Evolutionary conservation across 164 flowering plant species (phyloP).

Genomic region (Nymphaea thermarum): DNA sequence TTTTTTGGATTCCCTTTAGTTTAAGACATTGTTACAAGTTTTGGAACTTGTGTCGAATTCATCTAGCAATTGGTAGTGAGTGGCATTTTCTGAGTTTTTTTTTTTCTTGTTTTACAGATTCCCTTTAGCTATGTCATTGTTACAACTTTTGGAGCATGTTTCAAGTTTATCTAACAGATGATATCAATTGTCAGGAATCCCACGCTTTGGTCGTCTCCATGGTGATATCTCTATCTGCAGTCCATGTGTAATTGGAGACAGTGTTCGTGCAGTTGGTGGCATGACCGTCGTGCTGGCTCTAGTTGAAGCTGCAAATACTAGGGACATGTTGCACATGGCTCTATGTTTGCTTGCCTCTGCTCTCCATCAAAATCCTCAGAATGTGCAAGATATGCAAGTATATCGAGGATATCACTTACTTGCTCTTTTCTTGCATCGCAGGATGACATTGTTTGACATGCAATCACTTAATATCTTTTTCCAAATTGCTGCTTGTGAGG

Average conservation of each 20-base stretch:
- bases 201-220: constrained; percentile 95
- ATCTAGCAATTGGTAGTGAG: neutral
- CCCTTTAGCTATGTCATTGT: too few relatives aligned
- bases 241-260: constrained; percentile 82
- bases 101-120: constrained; percentile 24
- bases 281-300: constrained; percentile 79
- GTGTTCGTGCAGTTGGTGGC: constrained; percentile 82
- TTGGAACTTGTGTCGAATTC: too few relatives aligned
- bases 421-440: constrained; percentile 74
- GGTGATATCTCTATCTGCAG: constrained; percentile 83
- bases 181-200: constrained; percentile 32
- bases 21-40: too few relatives aligned
- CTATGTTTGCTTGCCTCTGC: constrained; percentile 75
- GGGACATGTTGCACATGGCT: constrained; percentile 98
- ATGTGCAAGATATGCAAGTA: constrained; percentile 85
- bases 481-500: constrained; percentile 99
- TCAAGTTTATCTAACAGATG: too few relatives aligned
- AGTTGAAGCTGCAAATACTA: constrained; percentile 89
- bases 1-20: neutral
- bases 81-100: neutral
- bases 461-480: constrained; percentile 91
- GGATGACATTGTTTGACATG: constrained; percentile 91
- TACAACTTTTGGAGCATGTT: too few relatives aligned
- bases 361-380: constrained; percentile 90
- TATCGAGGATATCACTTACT: constrained; percentile 94